Percentiles rank a stretch among this genome's conserved stretches.
Evolutionary conservation across 2,329 filamentous ascomycete genomes (phyloP).

Genomic region (Ophiostoma ips): DNA sequence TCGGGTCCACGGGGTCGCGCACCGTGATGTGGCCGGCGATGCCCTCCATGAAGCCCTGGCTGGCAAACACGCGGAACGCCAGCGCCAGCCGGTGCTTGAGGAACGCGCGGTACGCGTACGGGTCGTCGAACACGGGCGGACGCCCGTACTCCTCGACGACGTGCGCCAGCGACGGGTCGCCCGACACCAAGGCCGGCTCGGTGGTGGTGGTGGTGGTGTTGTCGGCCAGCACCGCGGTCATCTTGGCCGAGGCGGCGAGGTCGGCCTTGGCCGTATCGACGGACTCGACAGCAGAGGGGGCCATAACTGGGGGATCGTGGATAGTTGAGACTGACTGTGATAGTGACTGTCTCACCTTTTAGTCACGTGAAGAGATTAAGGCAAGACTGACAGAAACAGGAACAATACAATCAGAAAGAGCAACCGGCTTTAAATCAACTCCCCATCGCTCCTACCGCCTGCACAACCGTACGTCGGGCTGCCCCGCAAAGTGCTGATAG

Average conservation of each 20-base stretch:
- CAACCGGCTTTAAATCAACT: too few species aligned
- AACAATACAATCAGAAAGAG: neutral
- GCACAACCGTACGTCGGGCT: neutral
- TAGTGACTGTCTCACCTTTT: too few species aligned
- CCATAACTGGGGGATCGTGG: too few species aligned
- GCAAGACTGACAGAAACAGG: neutral
- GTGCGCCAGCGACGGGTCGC: constrained; percentile 12
- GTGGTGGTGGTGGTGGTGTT: neutral
- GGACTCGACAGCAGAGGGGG: constrained; percentile 7
- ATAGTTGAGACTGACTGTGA: too few species aligned
- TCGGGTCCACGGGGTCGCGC: constrained; percentile 39
- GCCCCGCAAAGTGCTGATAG: constrained; percentile 2
- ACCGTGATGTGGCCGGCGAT: constrained; percentile 49
- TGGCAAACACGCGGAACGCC: constrained; percentile 46
- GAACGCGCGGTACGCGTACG: constrained; percentile 27
- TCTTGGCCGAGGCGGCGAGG: neutral
- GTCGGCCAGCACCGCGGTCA: neutral
- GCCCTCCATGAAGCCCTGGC: constrained; percentile 46
- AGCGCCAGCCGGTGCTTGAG: constrained; percentile 34
- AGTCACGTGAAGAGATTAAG: too few species aligned
- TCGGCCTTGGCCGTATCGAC: neutral
- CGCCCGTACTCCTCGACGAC: constrained; percentile 9
- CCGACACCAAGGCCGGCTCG: constrained; percentile 4
- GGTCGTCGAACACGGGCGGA: constrained; percentile 13
- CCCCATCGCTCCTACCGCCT: neutral